Evolutionary conservation across 331 rosid species (phyloP), one percentile per base, ranked within the genome.

Genomic region (Prunus yedoensis): DNA sequence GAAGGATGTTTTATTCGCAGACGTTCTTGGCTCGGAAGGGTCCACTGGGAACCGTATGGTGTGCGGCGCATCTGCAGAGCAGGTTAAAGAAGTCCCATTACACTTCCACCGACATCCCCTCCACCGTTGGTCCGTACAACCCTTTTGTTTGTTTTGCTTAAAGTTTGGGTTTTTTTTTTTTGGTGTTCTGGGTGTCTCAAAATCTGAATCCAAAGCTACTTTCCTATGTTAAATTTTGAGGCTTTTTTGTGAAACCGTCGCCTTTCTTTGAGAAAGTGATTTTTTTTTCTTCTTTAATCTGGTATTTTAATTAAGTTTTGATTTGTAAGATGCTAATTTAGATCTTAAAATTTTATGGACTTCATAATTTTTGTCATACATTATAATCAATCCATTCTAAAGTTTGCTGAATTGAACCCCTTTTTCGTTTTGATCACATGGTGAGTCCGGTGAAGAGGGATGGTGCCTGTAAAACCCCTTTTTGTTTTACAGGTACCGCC

Each of bases 21-120:
- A 89, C 97, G 0, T 84, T 82, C 79, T 80, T 94, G 89, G 96
- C 93, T 3, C 89, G 94, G 21, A 94, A 94, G 80, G 97, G 97
- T 11, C 96, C 94, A 5, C 74, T 94, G 74, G 93, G 93, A 14
- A 94, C 97, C 0, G 97, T 94, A n/a, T 94, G 99, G 99, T 87
- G 85, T 62, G 97, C 99, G 0, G 97, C 99, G 20, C 97, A 94
- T 69, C 88, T 94, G 59, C 98, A 94, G 70, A 87, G 85, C 81
- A 81, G 96, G 54, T 91, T 94, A 63, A 90, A 84, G 76, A 94
- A 94, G 82, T 84, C 96, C 28, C 97, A 94, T 25, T 94, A 88
- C 74, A 71, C 84, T 45, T 70, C 89, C 65, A 92, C 96, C 14
- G 84, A 92, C 57, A 90, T 94, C 57, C 79, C 82, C 66, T 74